phyloP scores from a whole-genome alignment of 257 asterid species.

The Anisodus acutangulus region DNA sequence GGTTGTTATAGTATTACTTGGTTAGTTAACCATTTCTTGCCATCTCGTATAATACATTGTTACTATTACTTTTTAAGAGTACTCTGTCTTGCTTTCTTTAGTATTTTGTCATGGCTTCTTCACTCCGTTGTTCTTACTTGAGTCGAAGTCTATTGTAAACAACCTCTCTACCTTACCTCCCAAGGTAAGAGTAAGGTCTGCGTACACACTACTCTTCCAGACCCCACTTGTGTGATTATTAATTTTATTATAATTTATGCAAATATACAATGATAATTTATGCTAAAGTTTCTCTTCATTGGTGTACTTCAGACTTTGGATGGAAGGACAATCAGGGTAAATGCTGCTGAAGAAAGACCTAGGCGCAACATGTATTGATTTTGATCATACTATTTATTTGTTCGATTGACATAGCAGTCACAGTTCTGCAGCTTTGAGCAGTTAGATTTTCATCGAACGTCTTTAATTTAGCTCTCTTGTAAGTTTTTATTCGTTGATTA shows the following conservation, averaged over 20 bases:
- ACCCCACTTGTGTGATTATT: no score
- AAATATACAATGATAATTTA: background rate
- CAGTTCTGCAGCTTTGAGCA: background rate
- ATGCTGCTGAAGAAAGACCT: conserved; percentile 73
- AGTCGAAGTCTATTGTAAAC: no score
- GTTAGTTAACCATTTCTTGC: background rate
- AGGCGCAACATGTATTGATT: conserved; percentile 47
- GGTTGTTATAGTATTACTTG: background rate
- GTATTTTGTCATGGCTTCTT: no score
- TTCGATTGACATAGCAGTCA: background rate
- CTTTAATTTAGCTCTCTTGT: background rate
- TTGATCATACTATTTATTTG: background rate
- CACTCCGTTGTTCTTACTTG: no score
- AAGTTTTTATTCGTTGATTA: conserved; percentile 6
- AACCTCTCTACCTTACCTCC: no score
- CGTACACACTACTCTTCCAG: no score
- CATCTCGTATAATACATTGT: background rate
- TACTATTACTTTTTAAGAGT: no score
- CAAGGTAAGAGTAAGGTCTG: no score
- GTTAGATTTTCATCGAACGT: background rate
- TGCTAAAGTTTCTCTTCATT: background rate
- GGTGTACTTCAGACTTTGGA: conserved; percentile 64
- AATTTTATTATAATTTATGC: background rate
- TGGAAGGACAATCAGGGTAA: conserved; percentile 75
- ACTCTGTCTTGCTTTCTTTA: no score